phyloP scores from a whole-genome alignment of 345 rosid species.

The Rubroshorea leprosula region DNA sequence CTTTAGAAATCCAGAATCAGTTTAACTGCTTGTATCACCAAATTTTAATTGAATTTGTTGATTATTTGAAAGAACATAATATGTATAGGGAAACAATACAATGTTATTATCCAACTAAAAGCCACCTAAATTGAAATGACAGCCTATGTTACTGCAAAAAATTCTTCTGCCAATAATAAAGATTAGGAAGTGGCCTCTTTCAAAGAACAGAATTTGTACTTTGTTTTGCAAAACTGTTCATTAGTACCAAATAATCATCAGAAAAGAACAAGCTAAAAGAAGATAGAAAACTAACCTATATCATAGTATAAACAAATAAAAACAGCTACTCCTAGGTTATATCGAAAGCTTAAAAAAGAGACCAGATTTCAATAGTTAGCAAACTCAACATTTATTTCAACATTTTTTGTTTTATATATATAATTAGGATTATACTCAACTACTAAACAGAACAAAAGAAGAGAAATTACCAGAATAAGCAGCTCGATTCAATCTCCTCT shows the following conservation, averaged over 20 bases:
- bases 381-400: neutral
- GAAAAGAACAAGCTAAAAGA: neutral
- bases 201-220: too few species aligned
- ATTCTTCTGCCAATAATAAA: neutral
- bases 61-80: neutral
- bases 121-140: neutral
- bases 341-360: neutral
- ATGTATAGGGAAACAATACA: neutral
- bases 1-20: neutral
- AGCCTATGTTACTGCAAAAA: too few species aligned
- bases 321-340: neutral
- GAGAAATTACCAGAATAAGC: constrained; percentile 30
- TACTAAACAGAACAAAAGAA: neutral
- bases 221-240: too few species aligned
- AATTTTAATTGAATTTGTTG: neutral
- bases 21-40: neutral
- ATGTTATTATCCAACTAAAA: neutral
- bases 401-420: too few species aligned
- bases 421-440: neutral
- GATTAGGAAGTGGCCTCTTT: too few species aligned
- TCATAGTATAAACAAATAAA: neutral
- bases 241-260: neutral
- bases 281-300: neutral
- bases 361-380: neutral
- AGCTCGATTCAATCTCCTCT: constrained; percentile 36